Evolutionary conservation across 1,284 basidiomycete species (phyloP).

Genomic region (Pseudozyma tsukubaensis): DNA sequence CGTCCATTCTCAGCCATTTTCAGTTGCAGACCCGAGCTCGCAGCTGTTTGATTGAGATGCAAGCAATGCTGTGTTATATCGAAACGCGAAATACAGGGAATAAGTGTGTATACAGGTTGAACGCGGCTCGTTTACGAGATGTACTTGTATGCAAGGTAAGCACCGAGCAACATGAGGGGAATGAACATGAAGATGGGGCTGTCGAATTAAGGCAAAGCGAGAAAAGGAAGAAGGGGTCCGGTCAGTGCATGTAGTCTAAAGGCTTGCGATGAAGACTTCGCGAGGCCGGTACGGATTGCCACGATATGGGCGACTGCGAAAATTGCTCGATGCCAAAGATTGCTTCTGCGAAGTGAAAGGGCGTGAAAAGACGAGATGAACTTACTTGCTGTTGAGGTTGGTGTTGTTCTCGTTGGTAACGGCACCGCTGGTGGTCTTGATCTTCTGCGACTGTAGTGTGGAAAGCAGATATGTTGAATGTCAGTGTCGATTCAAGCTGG

Average conservation of each 20-base stretch:
- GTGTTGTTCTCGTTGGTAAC: conserved; percentile 55
- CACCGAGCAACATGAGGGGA: conserved; percentile 54
- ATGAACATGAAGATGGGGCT: conserved; percentile 66
- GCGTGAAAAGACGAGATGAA: too few species aligned
- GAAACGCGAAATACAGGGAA: background rate
- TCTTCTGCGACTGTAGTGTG: conserved; percentile 28
- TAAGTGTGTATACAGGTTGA: conserved; percentile 14
- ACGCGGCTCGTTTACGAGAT: conserved; percentile 27
- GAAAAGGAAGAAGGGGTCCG: conserved; percentile 1
- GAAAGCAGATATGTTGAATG: background rate
- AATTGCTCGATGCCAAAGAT: background rate
- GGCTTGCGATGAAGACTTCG: too few species aligned
- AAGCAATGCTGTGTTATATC: conserved; percentile 11
- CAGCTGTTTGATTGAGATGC: background rate
- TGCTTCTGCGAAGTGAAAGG: too few species aligned
- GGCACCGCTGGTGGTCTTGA: conserved; percentile 51
- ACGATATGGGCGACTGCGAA: background rate
- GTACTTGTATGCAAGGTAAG: conserved; percentile 60
- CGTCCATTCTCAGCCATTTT: background rate
- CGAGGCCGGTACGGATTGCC: background rate
- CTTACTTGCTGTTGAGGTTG: conserved; percentile 58
- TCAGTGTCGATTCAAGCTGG: too few species aligned
- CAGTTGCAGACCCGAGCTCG: background rate
- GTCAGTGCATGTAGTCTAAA: background rate
- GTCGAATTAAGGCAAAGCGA: background rate